phyloP scores from a whole-genome alignment of 1,284 basidiomycete species.

The Malassezia arunalokei region DNA sequence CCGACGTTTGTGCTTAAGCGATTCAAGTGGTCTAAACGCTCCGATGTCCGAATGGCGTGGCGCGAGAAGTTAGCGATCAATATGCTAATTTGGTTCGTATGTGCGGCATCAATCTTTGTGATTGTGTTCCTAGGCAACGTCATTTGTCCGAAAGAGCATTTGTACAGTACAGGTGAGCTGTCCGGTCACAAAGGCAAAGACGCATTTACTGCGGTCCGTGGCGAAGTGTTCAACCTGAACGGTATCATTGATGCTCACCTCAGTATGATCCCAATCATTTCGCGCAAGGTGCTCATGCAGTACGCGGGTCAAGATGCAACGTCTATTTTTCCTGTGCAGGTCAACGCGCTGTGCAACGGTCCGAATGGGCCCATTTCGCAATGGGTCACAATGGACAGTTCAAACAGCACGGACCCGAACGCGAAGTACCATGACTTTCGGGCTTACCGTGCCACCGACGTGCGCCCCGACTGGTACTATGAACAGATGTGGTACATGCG shows the following conservation, averaged over 20 bases:
- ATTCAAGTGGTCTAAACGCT: slow-evolving; percentile 78
- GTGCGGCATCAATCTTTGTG: slow-evolving; percentile 74
- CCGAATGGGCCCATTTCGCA: slow-evolving; percentile 67
- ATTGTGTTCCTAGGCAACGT: slow-evolving; percentile 75
- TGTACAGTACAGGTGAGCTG: slow-evolving; percentile 69
- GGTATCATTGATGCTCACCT: slow-evolving; percentile 50
- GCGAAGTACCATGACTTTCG: slow-evolving; percentile 88
- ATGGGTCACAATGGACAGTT: slow-evolving; percentile 65
- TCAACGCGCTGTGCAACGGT: slow-evolving; percentile 85
- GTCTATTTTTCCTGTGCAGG: slow-evolving; percentile 85
- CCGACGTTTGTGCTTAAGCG: slow-evolving; percentile 62
- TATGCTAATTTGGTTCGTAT: slow-evolving; percentile 81
- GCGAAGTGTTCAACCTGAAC: slow-evolving; percentile 76
- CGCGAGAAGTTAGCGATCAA: slow-evolving; percentile 93
- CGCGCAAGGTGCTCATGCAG: slow-evolving; percentile 60
- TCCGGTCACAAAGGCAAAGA: slow-evolving; percentile 60
- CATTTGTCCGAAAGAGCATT: slow-evolving; percentile 88
- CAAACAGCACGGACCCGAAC: slow-evolving; percentile 66
- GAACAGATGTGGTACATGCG: slow-evolving; percentile 63
- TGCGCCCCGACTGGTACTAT: slow-evolving; percentile 93
- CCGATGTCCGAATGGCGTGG: slow-evolving; percentile 91
- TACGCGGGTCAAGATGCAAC: slow-evolving; percentile 72
- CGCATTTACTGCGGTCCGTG: slow-evolving; percentile 69
- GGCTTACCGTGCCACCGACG: slow-evolving; percentile 58
- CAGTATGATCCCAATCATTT: slow-evolving; percentile 62